Percentiles rank a stretch among this genome's conserved stretches.
phyloP scores from a whole-genome alignment of 306 rosid species.

The Trifolium dubium region DNA sequence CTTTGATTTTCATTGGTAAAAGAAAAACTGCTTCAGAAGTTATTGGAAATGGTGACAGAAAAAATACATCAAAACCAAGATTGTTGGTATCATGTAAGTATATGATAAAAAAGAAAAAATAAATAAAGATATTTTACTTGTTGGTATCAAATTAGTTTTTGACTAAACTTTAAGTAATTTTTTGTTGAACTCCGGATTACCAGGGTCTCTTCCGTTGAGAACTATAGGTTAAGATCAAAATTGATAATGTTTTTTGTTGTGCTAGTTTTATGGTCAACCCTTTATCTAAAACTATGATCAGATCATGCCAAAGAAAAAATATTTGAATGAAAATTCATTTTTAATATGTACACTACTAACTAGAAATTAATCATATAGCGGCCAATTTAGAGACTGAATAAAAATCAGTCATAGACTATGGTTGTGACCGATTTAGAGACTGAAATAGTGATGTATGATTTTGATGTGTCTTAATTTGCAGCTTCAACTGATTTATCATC shows the following conservation, averaged over 20 bases:
- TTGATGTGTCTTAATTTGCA: constrained; percentile 43
- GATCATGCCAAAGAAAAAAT: background rate
- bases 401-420: too few species aligned
- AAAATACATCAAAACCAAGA: constrained; percentile 38
- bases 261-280: background rate
- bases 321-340: background rate
- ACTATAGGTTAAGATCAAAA: background rate
- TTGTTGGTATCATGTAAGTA: constrained; percentile 65
- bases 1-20: constrained; percentile 39
- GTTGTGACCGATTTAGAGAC: background rate
- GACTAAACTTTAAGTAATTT: too few species aligned
- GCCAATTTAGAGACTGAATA: background rate
- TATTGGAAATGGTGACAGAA: constrained; percentile 36
- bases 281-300: background rate
- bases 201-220: background rate
- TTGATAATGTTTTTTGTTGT: background rate
- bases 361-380: too few species aligned
- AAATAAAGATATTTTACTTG: too few species aligned
- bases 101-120: constrained; percentile 12
- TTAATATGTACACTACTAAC: background rate
- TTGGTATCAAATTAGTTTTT: too few species aligned
- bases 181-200: background rate
- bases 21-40: constrained; percentile 46
- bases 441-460: background rate
- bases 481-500: constrained; percentile 66